phyloP scores from a whole-genome alignment of 2,329 filamentous ascomycete genomes.

The Ceratocystis lukuohia region DNA sequence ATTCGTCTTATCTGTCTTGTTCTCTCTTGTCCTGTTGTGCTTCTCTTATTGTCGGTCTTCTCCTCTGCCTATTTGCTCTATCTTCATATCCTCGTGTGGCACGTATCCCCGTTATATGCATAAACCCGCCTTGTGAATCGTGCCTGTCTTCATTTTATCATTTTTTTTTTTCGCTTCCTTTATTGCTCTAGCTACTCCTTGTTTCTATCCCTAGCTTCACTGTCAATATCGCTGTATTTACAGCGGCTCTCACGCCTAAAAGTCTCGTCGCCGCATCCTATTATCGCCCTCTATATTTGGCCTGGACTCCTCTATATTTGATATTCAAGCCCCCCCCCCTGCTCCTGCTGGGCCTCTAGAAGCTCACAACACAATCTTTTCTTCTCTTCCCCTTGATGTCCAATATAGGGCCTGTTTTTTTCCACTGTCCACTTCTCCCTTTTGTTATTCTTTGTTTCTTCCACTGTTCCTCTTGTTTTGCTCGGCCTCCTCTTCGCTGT shows the following conservation, averaged over 20 bases:
- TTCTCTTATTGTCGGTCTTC: too few species aligned
- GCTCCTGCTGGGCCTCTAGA: background rate
- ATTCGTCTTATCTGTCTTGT: background rate
- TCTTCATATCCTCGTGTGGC: constrained; percentile 4
- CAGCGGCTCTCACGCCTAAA: background rate
- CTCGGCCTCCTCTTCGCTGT: background rate
- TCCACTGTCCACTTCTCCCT: background rate
- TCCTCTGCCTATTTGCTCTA: background rate
- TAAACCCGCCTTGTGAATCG: background rate
- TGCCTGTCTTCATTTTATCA: background rate
- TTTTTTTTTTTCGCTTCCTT: background rate
- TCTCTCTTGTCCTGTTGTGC: too few species aligned
- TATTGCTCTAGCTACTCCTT: background rate
- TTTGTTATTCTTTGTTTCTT: background rate
- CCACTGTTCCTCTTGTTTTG: background rate
- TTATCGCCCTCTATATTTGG: background rate
- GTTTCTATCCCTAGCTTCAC: too few species aligned
- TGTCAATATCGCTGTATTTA: background rate
- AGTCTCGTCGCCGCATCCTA: background rate
- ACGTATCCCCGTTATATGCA: background rate
- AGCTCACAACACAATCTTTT: background rate
- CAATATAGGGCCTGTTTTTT: constrained; percentile 1
- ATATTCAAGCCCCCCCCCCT: background rate
- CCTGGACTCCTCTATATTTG: background rate
- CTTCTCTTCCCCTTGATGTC: background rate